Percentiles rank a stretch among this genome's conserved stretches.
phyloP scores from a whole-genome alignment of 768 basidiomycete species.

The Hydnum rufescens region DNA sequence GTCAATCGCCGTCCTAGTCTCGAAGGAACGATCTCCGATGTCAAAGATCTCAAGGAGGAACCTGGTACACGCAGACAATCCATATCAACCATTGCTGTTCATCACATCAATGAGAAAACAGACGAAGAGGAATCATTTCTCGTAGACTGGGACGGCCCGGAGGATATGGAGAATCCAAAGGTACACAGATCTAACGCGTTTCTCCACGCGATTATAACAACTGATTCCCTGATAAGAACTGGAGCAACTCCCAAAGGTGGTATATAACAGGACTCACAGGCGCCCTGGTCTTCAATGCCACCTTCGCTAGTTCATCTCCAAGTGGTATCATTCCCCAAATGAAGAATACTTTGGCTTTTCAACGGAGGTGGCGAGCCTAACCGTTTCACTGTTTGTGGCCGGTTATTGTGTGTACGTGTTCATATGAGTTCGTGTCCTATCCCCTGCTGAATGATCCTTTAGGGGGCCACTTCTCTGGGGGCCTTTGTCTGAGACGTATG shows the following conservation, averaged over 20 bases:
- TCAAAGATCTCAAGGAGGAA: too few relatives aligned
- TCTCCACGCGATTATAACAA: too few relatives aligned
- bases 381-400: slow-evolving; percentile 7
- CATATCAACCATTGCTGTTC: too few relatives aligned
- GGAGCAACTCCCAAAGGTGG: slow-evolving; percentile 5
- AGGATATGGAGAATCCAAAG: slow-evolving; percentile 10
- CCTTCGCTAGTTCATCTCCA: slow-evolving; percentile 7
- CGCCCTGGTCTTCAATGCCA: slow-evolving; percentile 10
- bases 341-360: slow-evolving; percentile 6
- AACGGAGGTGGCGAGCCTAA: slow-evolving; percentile 5
- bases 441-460: too few relatives aligned
- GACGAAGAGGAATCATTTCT: too few relatives aligned
- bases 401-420: slow-evolving; percentile 11
- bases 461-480: slow-evolving; percentile 18
- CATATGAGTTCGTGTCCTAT: background rate
- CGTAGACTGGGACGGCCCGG: slow-evolving; percentile 9
- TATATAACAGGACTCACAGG: slow-evolving; percentile 6
- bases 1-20: too few relatives aligned
- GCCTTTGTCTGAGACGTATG: slow-evolving; percentile 17
- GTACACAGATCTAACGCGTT: too few relatives aligned
- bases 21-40: too few relatives aligned
- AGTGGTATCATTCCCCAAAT: slow-evolving; percentile 6
- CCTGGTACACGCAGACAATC: too few relatives aligned
- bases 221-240: too few relatives aligned
- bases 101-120: too few relatives aligned